Evolutionary conservation across 441 rosid species (phyloP).

Genomic region (Adansonia madagascariensis): DNA sequence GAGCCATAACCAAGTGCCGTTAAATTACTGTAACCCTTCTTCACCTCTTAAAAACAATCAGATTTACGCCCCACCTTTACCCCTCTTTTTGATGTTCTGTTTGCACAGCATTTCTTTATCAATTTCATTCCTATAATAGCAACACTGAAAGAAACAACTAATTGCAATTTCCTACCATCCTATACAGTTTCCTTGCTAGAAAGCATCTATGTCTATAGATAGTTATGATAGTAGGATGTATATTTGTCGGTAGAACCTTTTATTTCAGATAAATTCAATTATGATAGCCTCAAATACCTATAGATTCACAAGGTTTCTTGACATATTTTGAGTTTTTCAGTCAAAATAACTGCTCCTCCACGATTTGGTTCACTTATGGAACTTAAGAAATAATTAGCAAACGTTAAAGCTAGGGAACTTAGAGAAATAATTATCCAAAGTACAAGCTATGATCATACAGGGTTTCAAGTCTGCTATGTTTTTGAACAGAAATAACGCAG

Average conservation of each 20-base stretch:
- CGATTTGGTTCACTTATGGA: background rate
- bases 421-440: conserved; percentile 10
- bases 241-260: background rate
- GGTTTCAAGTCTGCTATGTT: background rate
- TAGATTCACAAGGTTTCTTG: background rate
- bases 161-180: conserved; percentile 14
- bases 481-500: background rate
- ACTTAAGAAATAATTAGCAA: conserved; percentile 6
- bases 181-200: background rate
- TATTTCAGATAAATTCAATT: background rate
- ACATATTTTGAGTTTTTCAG: background rate
- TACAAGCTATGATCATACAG: background rate
- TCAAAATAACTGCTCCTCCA: conserved; percentile 3
- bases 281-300: conserved; percentile 13
- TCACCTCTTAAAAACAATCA: background rate
- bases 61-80: background rate
- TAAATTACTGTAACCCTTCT: background rate
- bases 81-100: background rate
- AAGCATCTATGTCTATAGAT: background rate
- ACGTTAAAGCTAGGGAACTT: background rate
- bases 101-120: background rate
- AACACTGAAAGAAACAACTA: conserved; percentile 8
- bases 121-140: background rate
- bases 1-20: background rate
- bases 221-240: background rate